Evolutionary conservation across 345 rosid genomes (phyloP).

Genomic region (Eucalyptus sp.): DNA sequence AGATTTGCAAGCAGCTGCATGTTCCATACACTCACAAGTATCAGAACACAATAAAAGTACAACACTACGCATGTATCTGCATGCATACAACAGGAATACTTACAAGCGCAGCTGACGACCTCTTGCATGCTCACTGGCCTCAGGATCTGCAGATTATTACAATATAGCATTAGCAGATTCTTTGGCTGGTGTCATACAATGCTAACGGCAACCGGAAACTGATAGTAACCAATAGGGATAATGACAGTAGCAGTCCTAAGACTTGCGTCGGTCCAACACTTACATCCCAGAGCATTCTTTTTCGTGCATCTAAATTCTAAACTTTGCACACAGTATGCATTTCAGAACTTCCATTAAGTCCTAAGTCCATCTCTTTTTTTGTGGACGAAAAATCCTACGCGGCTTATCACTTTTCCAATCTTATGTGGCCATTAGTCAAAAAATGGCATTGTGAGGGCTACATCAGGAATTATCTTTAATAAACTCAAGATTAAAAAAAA

Average conservation of each 20-base stretch:
- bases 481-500: neutral
- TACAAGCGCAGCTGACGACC: slow-evolving; percentile 91
- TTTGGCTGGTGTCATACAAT: neutral
- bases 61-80: neutral
- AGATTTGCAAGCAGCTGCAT: neutral
- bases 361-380: neutral
- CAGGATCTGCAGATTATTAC: slow-evolving; percentile 53
- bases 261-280: neutral
- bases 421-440: neutral
- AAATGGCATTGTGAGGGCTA: neutral
- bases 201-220: neutral
- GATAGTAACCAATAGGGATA: neutral
- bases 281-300: neutral
- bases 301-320: neutral
- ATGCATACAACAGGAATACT: slow-evolving; percentile 6
- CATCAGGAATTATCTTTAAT: neutral
- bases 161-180: neutral
- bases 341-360: neutral
- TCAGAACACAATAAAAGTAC: neutral
- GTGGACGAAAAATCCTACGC: neutral
- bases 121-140: slow-evolving; percentile 53
- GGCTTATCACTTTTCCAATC: neutral
- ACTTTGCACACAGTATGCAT: neutral
- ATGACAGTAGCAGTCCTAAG: neutral
- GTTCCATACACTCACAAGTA: neutral